A percentile compares a stretch with the other conserved stretches of the same genome.
Evolutionary conservation across 2,329 filamentous ascomycete genomes (phyloP).

Genomic region (Fusarium sulawesiense): DNA sequence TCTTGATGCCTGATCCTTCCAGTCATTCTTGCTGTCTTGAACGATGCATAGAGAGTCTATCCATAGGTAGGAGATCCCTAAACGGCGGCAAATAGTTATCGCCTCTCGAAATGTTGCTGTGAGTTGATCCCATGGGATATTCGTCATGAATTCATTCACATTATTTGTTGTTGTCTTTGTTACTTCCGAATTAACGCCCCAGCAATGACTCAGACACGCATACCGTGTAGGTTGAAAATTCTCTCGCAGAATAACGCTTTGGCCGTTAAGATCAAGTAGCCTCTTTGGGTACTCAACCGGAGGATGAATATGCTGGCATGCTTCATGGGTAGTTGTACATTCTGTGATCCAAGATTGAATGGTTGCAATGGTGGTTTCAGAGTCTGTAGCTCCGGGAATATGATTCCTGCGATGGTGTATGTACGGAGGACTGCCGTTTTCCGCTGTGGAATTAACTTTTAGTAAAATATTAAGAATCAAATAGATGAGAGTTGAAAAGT

Average conservation of each 20-base stretch:
- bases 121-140: background rate
- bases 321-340: background rate
- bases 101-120: background rate
- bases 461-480: rapidly evolving
- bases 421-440: rapidly evolving
- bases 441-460: rapidly evolving
- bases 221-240: background rate
- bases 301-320: background rate
- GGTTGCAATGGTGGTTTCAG: background rate
- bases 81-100: background rate
- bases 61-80: background rate
- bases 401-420: background rate
- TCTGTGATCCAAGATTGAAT: background rate
- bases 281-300: background rate
- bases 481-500: too few relatives aligned
- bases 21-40: background rate
- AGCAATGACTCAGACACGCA: background rate
- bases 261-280: background rate
- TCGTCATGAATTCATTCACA: background rate
- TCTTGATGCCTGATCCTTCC: background rate
- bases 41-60: background rate
- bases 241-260: background rate
- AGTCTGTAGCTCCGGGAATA: background rate
- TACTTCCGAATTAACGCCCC: rapidly evolving
- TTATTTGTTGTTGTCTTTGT: background rate